Evolutionary conservation across 805 yeast species (phyloP), one percentile per base, ranked within the genome.

Genomic region (Debaryomyces hansenii): DNA sequence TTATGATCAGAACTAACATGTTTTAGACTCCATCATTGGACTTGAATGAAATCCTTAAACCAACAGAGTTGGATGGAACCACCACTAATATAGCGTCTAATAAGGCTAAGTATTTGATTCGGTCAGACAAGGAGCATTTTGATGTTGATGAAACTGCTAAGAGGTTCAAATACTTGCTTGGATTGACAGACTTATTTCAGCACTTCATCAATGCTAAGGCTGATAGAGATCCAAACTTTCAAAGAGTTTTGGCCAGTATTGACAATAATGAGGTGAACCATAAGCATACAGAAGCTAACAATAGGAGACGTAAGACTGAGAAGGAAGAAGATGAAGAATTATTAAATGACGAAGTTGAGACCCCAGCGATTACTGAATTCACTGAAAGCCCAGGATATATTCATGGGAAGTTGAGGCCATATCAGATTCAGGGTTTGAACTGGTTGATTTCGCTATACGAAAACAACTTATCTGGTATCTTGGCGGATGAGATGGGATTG

Each of bases 401-500:
- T 20, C 59, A 70, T 9, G 95, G 95, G 37, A 58, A 60, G 35
- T 63, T 87, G 47, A 76, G 95, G 56, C 83, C 86, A 2, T 87
- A 87, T 60, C 95, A 87, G 65, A 75, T 87, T 51, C 90, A 84
- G 62, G 95, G 94, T 51, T 69, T 87, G 50, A 87, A 87, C 62
- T 87, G 95, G 95, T 67, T 87, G 55, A 78, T 86, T 11, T 75
- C 85, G 1, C 65, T 87, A 48, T 80, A 83, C 55, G 85, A 82
- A 51, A 85, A 84, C 66, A 79, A 81, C 49, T 67, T 87, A 39
- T 79, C 87, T 1, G 94, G 94, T 49, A 86, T 87, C 20, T 71
- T 87, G 48, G 94, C 94, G 0, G 94, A 87, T 65, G 94, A 87
- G 66, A 87, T 87, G 94, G 94, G 94, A 1, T 67, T 87, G 50